Evolutionary conservation across 2,329 filamentous ascomycete species (phyloP).

Genomic region (Nigrospora oryzae): DNA sequence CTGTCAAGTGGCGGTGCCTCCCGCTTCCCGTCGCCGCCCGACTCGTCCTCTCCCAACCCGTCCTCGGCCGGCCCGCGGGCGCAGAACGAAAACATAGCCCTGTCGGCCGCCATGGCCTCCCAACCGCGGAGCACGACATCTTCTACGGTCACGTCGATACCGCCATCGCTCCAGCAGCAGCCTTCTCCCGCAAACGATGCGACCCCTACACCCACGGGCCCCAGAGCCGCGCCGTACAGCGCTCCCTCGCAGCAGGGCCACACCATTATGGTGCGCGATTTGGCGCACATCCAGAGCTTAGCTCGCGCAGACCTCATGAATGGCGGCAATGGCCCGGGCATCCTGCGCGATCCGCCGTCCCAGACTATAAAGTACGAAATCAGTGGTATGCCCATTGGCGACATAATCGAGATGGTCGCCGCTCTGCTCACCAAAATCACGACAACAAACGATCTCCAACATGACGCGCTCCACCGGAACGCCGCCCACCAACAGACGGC

Average conservation of each 20-base stretch:
- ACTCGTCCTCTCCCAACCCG: slow-evolving; percentile 41
- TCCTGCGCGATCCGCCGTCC: slow-evolving; percentile 39
- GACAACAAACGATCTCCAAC: slow-evolving; percentile 88
- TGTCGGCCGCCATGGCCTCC: slow-evolving; percentile 40
- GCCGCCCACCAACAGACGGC: slow-evolving; percentile 50
- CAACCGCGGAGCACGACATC: slow-evolving; percentile 19
- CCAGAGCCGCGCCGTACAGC: slow-evolving; percentile 20
- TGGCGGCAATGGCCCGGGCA: slow-evolving; percentile 34
- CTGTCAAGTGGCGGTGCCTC: slow-evolving; percentile 31
- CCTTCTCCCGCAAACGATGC: slow-evolving; percentile 18
- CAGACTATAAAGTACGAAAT: slow-evolving; percentile 77
- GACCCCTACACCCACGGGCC: slow-evolving; percentile 10
- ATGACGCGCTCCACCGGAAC: slow-evolving; percentile 78
- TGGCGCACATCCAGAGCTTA: slow-evolving; percentile 86
- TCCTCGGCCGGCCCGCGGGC: slow-evolving; percentile 24
- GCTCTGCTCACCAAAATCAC: slow-evolving; percentile 95
- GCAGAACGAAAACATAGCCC: slow-evolving; percentile 30
- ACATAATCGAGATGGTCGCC: slow-evolving; percentile 98
- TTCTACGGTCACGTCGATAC: slow-evolving; percentile 12
- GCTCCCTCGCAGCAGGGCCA: slow-evolving; percentile 32
- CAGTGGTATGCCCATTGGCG: slow-evolving; percentile 91
- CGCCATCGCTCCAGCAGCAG: slow-evolving; percentile 17
- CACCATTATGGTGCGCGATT: slow-evolving; percentile 73
- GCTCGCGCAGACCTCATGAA: slow-evolving; percentile 68
- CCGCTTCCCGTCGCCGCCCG: slow-evolving; percentile 44